Conservation (phyloP, 441 rosid species). For the Gossypium gossypioides region DNA sequence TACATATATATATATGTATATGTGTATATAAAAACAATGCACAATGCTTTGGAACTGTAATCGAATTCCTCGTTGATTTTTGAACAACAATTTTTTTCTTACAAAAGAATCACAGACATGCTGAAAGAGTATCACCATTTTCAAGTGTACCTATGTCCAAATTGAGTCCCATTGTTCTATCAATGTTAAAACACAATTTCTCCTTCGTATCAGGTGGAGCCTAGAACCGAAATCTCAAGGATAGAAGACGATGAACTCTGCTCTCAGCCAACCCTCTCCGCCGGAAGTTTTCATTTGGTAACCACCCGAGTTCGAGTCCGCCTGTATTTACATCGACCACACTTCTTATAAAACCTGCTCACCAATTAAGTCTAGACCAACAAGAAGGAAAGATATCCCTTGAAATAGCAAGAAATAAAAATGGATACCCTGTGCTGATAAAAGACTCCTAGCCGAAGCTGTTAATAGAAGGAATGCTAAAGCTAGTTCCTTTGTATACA, state of each 20-base stretch:
- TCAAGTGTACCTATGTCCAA: background rate
- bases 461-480: conserved; percentile 73
- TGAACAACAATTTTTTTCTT: conserved; percentile 6
- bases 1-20: too few species aligned
- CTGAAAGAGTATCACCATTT: background rate
- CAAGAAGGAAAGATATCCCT: conserved; percentile 80
- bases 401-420: conserved; percentile 92
- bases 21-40: too few species aligned
- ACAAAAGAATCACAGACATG: conserved; percentile 14
- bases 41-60: background rate
- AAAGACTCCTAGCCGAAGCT: conserved; percentile 73
- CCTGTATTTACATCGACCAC: conserved; percentile 6
- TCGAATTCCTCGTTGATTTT: background rate
- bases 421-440: conserved; percentile 90
- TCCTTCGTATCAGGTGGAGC: background rate
- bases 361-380: conserved; percentile 82
- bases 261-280: background rate
- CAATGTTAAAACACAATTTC: background rate
- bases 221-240: background rate
- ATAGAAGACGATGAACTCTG: background rate
- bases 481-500: conserved; percentile 68
- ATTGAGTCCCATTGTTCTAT: background rate
- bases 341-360: conserved; percentile 51
- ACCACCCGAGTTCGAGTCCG: background rate
- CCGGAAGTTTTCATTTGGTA: background rate